Evolutionary conservation across 2,329 filamentous ascomycete genomes (phyloP).

Genomic region (Elsinoe perseae): DNA sequence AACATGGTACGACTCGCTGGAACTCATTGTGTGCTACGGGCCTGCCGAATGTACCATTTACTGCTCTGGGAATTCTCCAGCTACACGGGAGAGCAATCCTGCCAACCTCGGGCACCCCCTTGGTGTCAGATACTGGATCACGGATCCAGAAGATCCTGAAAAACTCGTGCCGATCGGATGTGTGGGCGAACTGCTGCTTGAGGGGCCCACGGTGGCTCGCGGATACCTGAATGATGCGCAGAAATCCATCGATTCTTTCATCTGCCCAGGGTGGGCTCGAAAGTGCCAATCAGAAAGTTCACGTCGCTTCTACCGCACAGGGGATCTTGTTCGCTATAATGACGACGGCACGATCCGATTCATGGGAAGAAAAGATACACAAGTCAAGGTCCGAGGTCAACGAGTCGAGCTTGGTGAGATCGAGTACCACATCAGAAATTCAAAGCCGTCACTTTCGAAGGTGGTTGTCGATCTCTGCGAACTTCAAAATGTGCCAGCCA

Average conservation of each 20-base stretch:
- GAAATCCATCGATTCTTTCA: slow-evolving; percentile 21
- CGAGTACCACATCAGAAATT: background rate
- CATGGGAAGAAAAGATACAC: slow-evolving; percentile 62
- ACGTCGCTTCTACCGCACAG: slow-evolving; percentile 18
- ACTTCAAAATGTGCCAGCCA: background rate
- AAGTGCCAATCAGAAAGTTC: background rate
- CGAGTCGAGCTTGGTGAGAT: slow-evolving; percentile 63
- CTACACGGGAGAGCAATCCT: too few species aligned
- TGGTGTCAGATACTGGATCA: background rate
- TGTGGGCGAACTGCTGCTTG: slow-evolving; percentile 40
- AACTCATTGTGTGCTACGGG: background rate
- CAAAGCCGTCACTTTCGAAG: background rate
- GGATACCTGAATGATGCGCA: slow-evolving; percentile 34
- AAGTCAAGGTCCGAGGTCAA: slow-evolving; percentile 71
- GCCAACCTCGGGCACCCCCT: too few species aligned
- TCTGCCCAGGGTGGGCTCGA: background rate
- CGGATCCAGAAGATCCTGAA: background rate
- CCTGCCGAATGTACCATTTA: background rate
- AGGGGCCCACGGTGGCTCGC: slow-evolving; percentile 38
- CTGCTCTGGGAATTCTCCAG: too few species aligned
- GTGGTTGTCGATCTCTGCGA: background rate
- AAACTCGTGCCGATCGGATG: slow-evolving; percentile 30
- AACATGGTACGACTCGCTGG: slow-evolving; percentile 36
- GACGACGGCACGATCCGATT: slow-evolving; percentile 36
- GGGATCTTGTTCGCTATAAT: slow-evolving; percentile 22